Evolutionary conservation across 2,329 filamentous ascomycete species (phyloP).

Genomic region (Capronia coronata): DNA sequence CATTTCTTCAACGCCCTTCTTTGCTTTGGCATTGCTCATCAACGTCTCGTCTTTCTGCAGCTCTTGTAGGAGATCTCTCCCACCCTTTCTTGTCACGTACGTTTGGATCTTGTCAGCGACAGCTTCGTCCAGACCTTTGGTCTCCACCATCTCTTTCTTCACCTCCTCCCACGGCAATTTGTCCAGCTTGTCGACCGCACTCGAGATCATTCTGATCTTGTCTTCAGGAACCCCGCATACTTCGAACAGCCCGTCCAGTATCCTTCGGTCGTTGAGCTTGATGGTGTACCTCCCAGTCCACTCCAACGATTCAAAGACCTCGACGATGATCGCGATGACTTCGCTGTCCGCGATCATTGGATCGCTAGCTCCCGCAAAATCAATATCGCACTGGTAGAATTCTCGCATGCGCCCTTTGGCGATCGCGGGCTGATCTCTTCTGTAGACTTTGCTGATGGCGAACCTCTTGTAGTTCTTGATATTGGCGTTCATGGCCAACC

Average conservation of each 20-base stretch:
- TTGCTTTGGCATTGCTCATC: constrained; percentile 64
- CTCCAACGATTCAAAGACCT: constrained; percentile 75
- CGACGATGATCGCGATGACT: constrained; percentile 73
- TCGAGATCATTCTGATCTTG: constrained; percentile 82
- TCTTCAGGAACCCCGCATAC: constrained; percentile 82
- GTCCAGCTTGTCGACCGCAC: constrained; percentile 91
- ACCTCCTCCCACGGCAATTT: constrained; percentile 89
- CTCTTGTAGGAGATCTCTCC: constrained; percentile 64
- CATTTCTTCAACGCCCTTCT: constrained; percentile 75
- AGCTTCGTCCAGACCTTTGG: constrained; percentile 70
- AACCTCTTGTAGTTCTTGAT: constrained; percentile 85
- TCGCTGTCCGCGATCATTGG: constrained; percentile 90
- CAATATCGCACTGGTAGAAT: constrained; percentile 96
- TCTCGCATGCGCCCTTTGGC: constrained; percentile 90
- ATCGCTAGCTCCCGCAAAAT: constrained; percentile 74
- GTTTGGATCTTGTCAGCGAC: constrained; percentile 82
- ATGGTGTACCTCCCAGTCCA: constrained; percentile 73
- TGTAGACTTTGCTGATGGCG: constrained; percentile 89
- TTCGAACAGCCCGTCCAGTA: constrained; percentile 85
- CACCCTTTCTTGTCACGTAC: constrained; percentile 72
- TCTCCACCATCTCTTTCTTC: constrained; percentile 83
- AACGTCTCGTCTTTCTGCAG: constrained; percentile 63
- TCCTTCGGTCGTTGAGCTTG: constrained; percentile 92
- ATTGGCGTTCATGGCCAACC: constrained; percentile 82
- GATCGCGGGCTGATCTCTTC: constrained; percentile 75